Evolutionary conservation across 352 stramenopile genomes (phyloP), one percentile per base, ranked within the genome.

Genomic region (Pythium dissimile): DNA sequence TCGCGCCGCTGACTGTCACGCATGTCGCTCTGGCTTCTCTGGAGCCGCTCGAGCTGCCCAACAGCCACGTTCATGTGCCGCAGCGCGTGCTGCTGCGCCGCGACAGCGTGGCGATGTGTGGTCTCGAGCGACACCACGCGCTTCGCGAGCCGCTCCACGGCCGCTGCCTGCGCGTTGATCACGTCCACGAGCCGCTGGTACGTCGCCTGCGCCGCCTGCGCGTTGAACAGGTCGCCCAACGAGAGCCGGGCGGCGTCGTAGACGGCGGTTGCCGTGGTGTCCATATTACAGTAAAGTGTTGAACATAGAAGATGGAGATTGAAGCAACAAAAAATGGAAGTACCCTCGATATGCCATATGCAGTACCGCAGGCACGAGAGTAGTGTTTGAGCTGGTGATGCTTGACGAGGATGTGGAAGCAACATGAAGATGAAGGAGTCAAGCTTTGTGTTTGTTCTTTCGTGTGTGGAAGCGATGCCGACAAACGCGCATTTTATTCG

Each of bases 401-500:
- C 12, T 12, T 16, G 23, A 31, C 39, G 1, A 51, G 49, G 23
- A 41, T n/a, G 23, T 39, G 18, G 31, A 41, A 45, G 18, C 4
- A 30, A 53, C 7, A 7, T 35, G 15, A 51, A 21, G 18, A 48
- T 35, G 44, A 21, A 34, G 20, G 26, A 26, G 28, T 26, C 28
- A 8, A 2, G 26, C 18, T 8, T 15, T 23, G 48, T 55, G 54
- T 60, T n/a, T 38, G 10, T n/a, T n/a, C n/a, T n/a, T n/a, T n/a
- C n/a, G n/a, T 48, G 30, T 60, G 53, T 63, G 53, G 61, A 53
- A 60, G 55, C 54, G 35, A 59, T 64, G 78, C 80, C 76, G 74
- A 88, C 75, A 84, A 72, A 75, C 64, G 73, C 72, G 71, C 58
- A 80, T 74, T 86, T 85, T 87, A 86, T 88, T 84, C 82, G 65